phyloP scores from a whole-genome alignment of 2,329 filamentous ascomycete genomes.

The Huntiella savannae region DNA sequence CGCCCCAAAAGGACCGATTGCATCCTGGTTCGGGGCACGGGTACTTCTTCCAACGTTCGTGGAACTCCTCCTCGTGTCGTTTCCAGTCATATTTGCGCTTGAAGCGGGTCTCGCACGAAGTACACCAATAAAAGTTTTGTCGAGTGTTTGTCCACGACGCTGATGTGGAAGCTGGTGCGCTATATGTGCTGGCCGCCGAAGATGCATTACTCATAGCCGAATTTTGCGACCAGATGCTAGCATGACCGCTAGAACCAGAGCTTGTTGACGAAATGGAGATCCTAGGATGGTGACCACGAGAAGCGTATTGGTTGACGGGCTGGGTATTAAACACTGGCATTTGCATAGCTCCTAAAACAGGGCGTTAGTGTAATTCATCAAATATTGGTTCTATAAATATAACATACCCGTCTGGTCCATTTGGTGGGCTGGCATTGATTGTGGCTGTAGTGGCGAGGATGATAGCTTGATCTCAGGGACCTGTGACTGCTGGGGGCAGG shows the following conservation, averaged over 20 bases:
- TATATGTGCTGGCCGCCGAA: constrained; percentile 4
- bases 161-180: constrained; percentile 1
- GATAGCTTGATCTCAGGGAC: constrained; percentile 16
- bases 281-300: constrained; percentile 20
- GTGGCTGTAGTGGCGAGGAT: constrained; percentile 18
- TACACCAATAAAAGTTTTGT: constrained; percentile 36
- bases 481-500: constrained; percentile 10
- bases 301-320: constrained; percentile 20
- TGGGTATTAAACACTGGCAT: constrained; percentile 18
- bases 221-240: constrained; percentile 25
- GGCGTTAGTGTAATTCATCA: constrained; percentile 12
- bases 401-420: constrained; percentile 7
- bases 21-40: constrained; percentile 43
- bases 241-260: constrained; percentile 29
- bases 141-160: constrained; percentile 12
- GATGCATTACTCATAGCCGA: constrained; percentile 15
- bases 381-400: background rate
- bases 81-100: constrained; percentile 53
- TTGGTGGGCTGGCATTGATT: background rate
- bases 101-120: constrained; percentile 43
- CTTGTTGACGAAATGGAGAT: constrained; percentile 32
- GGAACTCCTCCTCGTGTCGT: constrained; percentile 49
- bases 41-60: constrained; percentile 49
- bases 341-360: constrained; percentile 11
- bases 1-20: constrained; percentile 48